A percentile compares a stretch with the other conserved stretches of the same genome.
phyloP scores from a whole-genome alignment of 2,329 filamentous ascomycete genomes.

The Aspergillus tamarii region DNA sequence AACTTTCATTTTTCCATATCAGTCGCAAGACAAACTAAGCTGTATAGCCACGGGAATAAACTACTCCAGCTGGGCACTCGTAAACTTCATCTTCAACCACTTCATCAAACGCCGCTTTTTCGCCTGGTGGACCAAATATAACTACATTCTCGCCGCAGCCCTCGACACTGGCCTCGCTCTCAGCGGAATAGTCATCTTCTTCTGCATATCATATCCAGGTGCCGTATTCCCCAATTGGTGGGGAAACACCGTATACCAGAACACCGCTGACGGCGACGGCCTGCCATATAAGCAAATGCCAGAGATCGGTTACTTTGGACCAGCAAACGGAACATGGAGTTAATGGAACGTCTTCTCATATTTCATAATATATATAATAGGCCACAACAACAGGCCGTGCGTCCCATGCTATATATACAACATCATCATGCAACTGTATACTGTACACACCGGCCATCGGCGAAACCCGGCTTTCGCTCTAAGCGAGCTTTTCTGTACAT shows the following conservation, averaged over 20 bases:
- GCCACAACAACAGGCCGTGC: not conserved
- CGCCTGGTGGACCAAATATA: constrained; percentile 49
- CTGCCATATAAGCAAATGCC: constrained; percentile 33
- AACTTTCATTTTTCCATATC: not conserved
- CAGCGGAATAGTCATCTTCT: constrained; percentile 41
- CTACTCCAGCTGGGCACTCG: constrained; percentile 40
- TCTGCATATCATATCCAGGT: constrained; percentile 37
- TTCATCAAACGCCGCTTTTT: constrained; percentile 59
- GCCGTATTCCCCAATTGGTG: constrained; percentile 37
- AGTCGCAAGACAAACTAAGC: not conserved
- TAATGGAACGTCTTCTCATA: constrained; percentile 4
- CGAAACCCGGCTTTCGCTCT: not conserved
- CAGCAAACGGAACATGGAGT: constrained; percentile 33
- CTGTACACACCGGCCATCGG: not conserved
- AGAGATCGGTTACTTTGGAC: constrained; percentile 35
- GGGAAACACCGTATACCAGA: constrained; percentile 37
- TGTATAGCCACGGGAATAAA: constrained; percentile 37
- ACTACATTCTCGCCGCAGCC: constrained; percentile 47
- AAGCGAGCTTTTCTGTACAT: not conserved
- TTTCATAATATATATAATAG: not conserved
- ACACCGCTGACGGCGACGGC: constrained; percentile 35
- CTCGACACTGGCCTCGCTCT: constrained; percentile 41
- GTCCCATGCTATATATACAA: not conserved
- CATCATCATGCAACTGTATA: not conserved
- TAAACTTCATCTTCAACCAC: constrained; percentile 75